A percentile compares a stretch with the other conserved stretches of the same genome.
Conservation (phyloP, 805 yeast genomes). For the Wickerhamiella lipophila region DNA sequence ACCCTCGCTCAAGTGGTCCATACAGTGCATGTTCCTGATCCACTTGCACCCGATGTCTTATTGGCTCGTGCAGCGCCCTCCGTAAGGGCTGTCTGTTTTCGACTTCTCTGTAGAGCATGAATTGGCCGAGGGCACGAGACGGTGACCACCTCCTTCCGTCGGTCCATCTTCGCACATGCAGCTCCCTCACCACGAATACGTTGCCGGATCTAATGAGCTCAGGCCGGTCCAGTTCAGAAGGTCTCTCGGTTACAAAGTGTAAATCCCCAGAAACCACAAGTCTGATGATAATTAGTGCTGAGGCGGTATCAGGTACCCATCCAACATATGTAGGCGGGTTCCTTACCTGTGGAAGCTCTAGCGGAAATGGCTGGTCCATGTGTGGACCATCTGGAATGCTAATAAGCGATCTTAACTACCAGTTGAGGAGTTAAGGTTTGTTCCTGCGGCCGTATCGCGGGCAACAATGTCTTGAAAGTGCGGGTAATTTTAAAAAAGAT, state of each 20-base stretch:
- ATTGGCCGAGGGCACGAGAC: constrained; percentile 71
- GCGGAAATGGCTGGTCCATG: constrained; percentile 19
- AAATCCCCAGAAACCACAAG: constrained; percentile 54
- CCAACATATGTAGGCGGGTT: constrained; percentile 57
- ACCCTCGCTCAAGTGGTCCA: background rate
- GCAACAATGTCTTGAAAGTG: background rate
- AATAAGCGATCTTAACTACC: background rate
- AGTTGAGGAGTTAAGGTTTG: background rate
- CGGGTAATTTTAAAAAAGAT: background rate
- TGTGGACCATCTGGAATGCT: background rate
- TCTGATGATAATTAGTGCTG: constrained; percentile 69
- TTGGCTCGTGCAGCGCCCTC: background rate
- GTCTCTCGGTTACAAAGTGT: constrained; percentile 59
- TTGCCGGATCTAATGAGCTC: constrained; percentile 59
- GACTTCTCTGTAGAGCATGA: constrained; percentile 66
- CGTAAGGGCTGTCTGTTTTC: constrained; percentile 20
- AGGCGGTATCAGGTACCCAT: constrained; percentile 66
- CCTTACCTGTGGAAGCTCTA: background rate
- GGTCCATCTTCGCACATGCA: constrained; percentile 69
- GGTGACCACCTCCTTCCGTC: constrained; percentile 93
- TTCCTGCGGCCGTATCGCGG: background rate
- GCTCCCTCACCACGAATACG: constrained; percentile 74
- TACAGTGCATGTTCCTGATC: background rate
- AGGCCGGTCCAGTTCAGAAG: constrained; percentile 63
- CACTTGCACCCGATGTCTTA: background rate